These are phyloP conservation scores for Cudoniella acicularis DNA, from an alignment of 495 filamentous ascomycete genomes.

Conservation along the genomic window DNA sequence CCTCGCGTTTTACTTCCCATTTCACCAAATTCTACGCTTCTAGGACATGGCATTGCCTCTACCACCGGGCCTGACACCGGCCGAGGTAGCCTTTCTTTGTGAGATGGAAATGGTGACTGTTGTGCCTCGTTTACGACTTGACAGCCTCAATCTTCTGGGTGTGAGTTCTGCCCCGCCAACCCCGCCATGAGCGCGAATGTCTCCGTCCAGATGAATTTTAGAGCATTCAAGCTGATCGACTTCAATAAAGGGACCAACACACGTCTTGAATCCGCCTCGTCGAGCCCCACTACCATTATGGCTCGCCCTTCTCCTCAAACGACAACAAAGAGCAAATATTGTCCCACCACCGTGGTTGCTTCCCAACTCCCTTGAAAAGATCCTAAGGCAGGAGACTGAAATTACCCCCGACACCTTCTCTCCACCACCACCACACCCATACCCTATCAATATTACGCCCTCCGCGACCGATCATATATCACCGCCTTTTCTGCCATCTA, in stretches of 20 bases:
- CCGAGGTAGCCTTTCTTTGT: conserved; percentile 91
- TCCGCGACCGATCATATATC: conserved; percentile 27
- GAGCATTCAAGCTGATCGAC: neutral
- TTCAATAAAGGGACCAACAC: conserved; percentile 67
- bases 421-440: conserved; percentile 62
- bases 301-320: conserved; percentile 96
- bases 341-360: conserved; percentile 85
- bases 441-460: conserved; percentile 16
- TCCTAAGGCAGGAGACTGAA: conserved; percentile 78
- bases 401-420: conserved; percentile 63
- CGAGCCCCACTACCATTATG: conserved; percentile 82
- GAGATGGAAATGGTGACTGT: conserved; percentile 96
- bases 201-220: too few relatives aligned
- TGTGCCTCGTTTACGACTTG: conserved; percentile 85
- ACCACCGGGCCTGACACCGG: conserved; percentile 76
- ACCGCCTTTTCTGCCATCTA: conserved; percentile 60
- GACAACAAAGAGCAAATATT: conserved; percentile 92
- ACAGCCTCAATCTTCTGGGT: conserved; percentile 75
- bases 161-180: conserved; percentile 49
- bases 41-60: conserved; percentile 74
- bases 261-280: conserved; percentile 73
- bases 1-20: too few relatives aligned
- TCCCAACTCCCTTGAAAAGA: conserved; percentile 62
- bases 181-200: neutral
- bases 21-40: neutral